A percentile compares a stretch with the other conserved stretches of the same genome.
Conservation (phyloP, 2,329 filamentous ascomycete genomes). For the Hymenoscyphus scutula region DNA sequence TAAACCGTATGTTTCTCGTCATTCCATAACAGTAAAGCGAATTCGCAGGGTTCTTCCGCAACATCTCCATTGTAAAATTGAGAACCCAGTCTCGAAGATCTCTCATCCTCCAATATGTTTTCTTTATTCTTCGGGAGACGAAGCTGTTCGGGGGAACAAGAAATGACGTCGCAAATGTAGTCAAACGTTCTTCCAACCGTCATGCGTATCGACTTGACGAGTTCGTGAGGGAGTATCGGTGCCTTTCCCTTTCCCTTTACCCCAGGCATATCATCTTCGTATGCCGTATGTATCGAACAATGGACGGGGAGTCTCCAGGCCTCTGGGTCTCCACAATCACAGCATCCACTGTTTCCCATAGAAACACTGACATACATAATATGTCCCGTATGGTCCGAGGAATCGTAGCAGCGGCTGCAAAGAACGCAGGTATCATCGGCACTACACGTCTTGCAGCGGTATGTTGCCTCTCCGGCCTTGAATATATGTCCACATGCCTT, state of each 20-base stretch:
- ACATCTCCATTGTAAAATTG: constrained; percentile 71
- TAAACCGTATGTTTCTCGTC: constrained; percentile 97
- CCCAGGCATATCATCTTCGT: constrained; percentile 44
- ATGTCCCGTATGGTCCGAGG: constrained; percentile 91
- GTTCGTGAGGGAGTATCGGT: constrained; percentile 66
- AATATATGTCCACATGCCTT: constrained; percentile 98
- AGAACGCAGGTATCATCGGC: constrained; percentile 94
- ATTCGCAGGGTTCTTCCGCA: constrained; percentile 66
- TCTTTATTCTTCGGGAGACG: constrained; percentile 80
- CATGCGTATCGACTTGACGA: constrained; percentile 75
- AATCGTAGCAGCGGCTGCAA: constrained; percentile 90
- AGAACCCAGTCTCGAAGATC: constrained; percentile 70
- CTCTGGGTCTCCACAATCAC: constrained; percentile 94
- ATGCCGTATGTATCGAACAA: constrained; percentile 88
- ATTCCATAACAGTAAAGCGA: constrained; percentile 88
- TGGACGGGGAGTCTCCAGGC: constrained; percentile 86
- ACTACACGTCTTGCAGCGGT: constrained; percentile 90
- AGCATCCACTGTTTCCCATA: constrained; percentile 90
- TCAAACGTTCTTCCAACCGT: constrained; percentile 85
- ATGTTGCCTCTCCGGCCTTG: constrained; percentile 88
- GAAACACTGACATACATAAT: constrained; percentile 87
- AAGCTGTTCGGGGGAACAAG: constrained; percentile 94
- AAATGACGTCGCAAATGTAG: constrained; percentile 97
- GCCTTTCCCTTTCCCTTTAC: constrained; percentile 58
- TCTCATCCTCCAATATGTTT: constrained; percentile 78